Base-by-base conservation (phyloP, 257 asterid genomes). In the Sherardia arvensis region DNA sequence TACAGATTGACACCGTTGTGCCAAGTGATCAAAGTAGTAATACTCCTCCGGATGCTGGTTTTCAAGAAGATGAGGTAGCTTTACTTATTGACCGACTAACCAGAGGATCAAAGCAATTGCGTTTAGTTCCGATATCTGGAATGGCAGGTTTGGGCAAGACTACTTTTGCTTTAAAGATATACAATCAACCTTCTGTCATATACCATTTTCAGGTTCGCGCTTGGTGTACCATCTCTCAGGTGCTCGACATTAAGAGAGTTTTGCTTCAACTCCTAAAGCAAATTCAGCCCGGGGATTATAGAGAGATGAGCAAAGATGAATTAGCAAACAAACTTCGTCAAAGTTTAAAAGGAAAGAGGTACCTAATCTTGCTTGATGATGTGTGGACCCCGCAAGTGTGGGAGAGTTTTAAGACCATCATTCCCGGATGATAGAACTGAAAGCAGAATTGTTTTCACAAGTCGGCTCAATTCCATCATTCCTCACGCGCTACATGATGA, bases 61-160 rank as follows among this genome's bases (percentile, higher is more conserved):
- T 67, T 14, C 54, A 55, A 53, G 47, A 38, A 2, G 65, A 67
- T 11, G 63, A 66, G 28, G 5, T 22, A 1, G 0, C 5, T 2
- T 32, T 5, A 8, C 25, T 65, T 29, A 7, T 51, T 12, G 61
- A 65, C 10, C 15, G 38, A 17, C 69, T 65, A 21, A 32, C 5
- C 15, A 12, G 51, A 5, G 62, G 62, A 53, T 25, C 60, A 18
- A 15, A 4, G 8, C 12, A 1, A 20, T 59, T 65, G 40, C 36
- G 36, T 7, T 14, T 53, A 5, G 34, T 65, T 8, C 17, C 69
- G 0, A 65, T 65, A 22, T 28, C 43, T 30, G 69, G 69, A 22
- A 53, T 53, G 69, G 15, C 54, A 2, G 69, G 69, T 1, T 1
- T 53, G 18, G 69, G 69, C 18, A 65, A 65, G 69, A 65, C 69